Percentiles rank a stretch among this genome's conserved stretches.
Conservation (phyloP, 441 rosid species). For the Gossypium gossypioides region DNA sequence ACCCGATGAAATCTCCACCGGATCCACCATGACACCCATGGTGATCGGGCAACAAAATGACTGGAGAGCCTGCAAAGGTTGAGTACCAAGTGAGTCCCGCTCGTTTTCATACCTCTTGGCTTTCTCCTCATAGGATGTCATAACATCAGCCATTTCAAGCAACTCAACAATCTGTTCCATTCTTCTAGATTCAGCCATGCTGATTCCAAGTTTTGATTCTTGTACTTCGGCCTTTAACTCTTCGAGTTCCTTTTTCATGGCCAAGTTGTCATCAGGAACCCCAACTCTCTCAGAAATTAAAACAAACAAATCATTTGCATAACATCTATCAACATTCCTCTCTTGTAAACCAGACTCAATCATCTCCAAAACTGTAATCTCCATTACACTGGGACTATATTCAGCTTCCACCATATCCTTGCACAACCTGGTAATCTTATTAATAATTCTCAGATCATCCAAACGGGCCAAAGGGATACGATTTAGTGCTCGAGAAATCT, state of each 20-base stretch:
- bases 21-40: constrained; percentile 31
- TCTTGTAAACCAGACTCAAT: constrained; percentile 20
- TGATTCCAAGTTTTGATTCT: constrained; percentile 12
- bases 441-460: constrained; percentile 12
- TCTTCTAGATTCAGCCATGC: constrained; percentile 19
- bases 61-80: constrained; percentile 26
- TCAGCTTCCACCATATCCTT: constrained; percentile 22
- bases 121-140: constrained; percentile 21
- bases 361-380: constrained; percentile 21
- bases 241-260: constrained; percentile 21
- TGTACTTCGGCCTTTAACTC: constrained; percentile 23
- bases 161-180: constrained; percentile 26
- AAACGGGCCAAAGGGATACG: constrained; percentile 19
- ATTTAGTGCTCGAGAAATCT: constrained; percentile 18
- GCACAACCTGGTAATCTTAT: constrained; percentile 19
- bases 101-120: constrained; percentile 20
- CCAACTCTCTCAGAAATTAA: constrained; percentile 21
- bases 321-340: constrained; percentile 14
- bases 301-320: constrained; percentile 21
- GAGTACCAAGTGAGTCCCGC: constrained; percentile 19
- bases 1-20: constrained; percentile 31
- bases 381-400: constrained; percentile 13
- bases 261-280: constrained; percentile 13
- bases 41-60: constrained; percentile 36
- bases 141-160: constrained; percentile 26